A percentile compares a stretch with the other conserved stretches of the same genome.
Conservation (phyloP, 345 rosid genomes). For the Populus pruinosa region DNA sequence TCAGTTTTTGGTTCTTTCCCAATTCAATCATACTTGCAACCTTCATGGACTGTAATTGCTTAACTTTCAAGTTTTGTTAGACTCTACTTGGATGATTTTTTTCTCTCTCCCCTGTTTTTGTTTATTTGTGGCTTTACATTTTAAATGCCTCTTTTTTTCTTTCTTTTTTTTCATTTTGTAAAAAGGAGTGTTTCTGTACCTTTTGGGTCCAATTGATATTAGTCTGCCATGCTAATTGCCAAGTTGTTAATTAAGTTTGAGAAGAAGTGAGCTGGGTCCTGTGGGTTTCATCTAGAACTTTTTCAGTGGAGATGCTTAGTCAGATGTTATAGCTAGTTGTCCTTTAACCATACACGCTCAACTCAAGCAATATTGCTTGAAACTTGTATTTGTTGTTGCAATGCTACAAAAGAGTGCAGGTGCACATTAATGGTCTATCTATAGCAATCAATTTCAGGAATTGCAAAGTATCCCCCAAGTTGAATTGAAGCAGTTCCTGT, state of each 20-base stretch:
- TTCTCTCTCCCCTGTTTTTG: neutral
- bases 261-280: neutral
- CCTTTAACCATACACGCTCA: too few species aligned
- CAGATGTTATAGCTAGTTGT: neutral
- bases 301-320: neutral
- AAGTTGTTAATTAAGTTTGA: neutral
- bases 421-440: too few species aligned
- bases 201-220: neutral
- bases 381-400: too few species aligned
- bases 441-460: too few species aligned
- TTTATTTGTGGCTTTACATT: neutral
- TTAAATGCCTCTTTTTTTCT: neutral
- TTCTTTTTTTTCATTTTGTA: neutral
- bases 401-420: too few species aligned
- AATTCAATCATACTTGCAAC: neutral
- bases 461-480: too few species aligned
- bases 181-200: neutral
- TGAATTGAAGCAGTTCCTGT: too few species aligned
- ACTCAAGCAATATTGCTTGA: too few species aligned
- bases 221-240: neutral
- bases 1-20: neutral
- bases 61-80: neutral
- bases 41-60: neutral
- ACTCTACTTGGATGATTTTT: neutral
- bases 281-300: neutral